Conservation (phyloP, 176 grass and related monocot species). For the Rhynchospora tenuis region DNA sequence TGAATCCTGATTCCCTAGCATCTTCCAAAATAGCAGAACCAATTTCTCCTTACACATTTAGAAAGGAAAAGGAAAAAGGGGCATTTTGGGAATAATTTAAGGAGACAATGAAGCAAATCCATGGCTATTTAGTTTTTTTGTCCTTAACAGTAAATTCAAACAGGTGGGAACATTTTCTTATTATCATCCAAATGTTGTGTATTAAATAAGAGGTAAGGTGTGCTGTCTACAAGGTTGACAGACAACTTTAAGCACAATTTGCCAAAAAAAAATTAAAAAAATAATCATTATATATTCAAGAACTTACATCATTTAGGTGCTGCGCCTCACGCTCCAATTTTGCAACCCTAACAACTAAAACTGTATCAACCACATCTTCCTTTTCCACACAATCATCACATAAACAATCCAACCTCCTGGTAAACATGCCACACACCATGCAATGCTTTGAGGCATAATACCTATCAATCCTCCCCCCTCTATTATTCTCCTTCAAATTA, state of each 20-base stretch:
- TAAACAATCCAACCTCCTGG: conserved; percentile 49
- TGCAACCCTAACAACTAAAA: conserved; percentile 55
- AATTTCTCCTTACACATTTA: neutral
- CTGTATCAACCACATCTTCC: conserved; percentile 44
- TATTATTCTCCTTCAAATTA: conserved; percentile 30
- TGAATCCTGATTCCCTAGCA: neutral
- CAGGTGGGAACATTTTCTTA: neutral
- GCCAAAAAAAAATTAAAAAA: neutral
- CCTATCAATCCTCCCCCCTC: conserved; percentile 74
- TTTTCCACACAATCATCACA: conserved; percentile 64
- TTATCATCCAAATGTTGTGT: neutral
- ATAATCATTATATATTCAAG: neutral
- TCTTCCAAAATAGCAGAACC: neutral
- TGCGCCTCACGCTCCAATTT: conserved; percentile 79
- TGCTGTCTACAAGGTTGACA: neutral
- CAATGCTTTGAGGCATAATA: conserved; percentile 87
- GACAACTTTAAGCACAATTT: neutral
- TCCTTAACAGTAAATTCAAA: neutral
- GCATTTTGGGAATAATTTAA: neutral
- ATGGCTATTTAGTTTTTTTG: neutral
- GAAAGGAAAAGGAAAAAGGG: neutral
- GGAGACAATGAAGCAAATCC: neutral
- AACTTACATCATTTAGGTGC: conserved; percentile 74
- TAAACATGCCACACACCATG: conserved; percentile 54
- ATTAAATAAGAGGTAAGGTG: neutral